Evolutionary conservation across 2,329 filamentous ascomycete genomes (phyloP), one percentile per base, ranked within the genome.

Genomic region (Fusarium sacchari): DNA sequence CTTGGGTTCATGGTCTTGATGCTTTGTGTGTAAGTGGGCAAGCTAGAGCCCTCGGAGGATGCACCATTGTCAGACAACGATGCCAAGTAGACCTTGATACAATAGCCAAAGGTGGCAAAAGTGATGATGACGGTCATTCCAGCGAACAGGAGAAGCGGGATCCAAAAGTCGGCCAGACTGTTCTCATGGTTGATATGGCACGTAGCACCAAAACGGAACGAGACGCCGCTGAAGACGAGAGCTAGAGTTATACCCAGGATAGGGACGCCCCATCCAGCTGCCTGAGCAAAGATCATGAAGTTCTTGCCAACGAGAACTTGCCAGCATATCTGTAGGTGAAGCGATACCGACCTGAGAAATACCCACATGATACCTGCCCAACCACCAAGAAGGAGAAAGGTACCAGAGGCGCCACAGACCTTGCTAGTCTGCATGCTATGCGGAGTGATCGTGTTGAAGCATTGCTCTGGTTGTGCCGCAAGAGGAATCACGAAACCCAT

Each of bases 321-420:
- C 96, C 96, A 99, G 86, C 95, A 98, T 73, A 99, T 98, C 82
- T 98, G 96, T 32, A 99, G 90, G 82, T 99, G 96, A 77, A 99
- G 92, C 9, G 95, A 97, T 39, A 98, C 84, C 0, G 96, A 93
- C 72, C 96, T 91, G 68, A 98, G 88, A 80, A 98, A 97, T 72
- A 95, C 90, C 96, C 96, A 99, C 82, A 97, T 91, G 37, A 94
- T 90, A 50, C 92, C 93, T 36, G 90, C 89, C 88, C 95, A 94
- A 47, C 95, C 96, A 60, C 96, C 96, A 36, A 95, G 89, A 57
- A 98, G 88, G 57, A 99, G 85, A 73, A 98, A 92, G 3, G 94
- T 89, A 15, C 96, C 96, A 2, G 95, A 97, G 67, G 95, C 92
- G 10, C 95, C 96, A 80, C 96, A 99, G 8, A 94, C 90, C 32